phyloP scores from a whole-genome alignment of 176 grass and related monocot genomes.

The Musa troglodytarum region DNA sequence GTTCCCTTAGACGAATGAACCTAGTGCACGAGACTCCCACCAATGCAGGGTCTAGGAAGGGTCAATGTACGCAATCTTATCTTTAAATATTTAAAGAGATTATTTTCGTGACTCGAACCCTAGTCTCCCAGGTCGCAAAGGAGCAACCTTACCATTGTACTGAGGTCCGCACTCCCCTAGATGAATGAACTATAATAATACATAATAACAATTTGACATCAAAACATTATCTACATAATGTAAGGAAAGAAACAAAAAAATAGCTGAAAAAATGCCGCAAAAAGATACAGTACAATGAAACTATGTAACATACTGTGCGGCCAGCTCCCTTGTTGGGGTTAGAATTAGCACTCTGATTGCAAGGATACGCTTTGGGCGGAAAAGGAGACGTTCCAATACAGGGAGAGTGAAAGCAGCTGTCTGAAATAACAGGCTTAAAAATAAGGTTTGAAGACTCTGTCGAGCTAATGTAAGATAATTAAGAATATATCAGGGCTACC shows the following conservation, averaged over 20 bases:
- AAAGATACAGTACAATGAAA: neutral
- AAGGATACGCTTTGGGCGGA: slow-evolving; percentile 70
- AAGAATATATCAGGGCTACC: slow-evolving; percentile 37
- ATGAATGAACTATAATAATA: slow-evolving; percentile 21
- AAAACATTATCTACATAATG: slow-evolving; percentile 7
- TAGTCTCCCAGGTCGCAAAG: too few species aligned
- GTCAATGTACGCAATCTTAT: too few species aligned
- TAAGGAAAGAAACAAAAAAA: slow-evolving; percentile 4
- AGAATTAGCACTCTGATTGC: slow-evolving; percentile 98
- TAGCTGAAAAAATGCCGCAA: neutral
- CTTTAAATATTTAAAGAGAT: too few species aligned
- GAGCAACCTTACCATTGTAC: too few species aligned
- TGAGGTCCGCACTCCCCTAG: neutral
- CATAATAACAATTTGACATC: neutral
- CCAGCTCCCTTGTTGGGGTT: slow-evolving; percentile 86
- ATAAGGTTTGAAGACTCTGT: neutral
- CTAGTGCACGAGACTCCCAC: too few species aligned
- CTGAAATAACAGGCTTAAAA: slow-evolving; percentile 39
- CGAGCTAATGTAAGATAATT: slow-evolving; percentile 16
- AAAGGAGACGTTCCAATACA: slow-evolving; percentile 87
- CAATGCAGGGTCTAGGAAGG: too few species aligned
- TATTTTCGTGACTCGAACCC: too few species aligned
- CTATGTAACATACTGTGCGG: slow-evolving; percentile 75
- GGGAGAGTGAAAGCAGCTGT: slow-evolving; percentile 86
- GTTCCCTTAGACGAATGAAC: too few species aligned